These are phyloP conservation scores for Solanum virginianum DNA, from an alignment of 257 asterid genomes.

Conservation along the genomic window DNA sequence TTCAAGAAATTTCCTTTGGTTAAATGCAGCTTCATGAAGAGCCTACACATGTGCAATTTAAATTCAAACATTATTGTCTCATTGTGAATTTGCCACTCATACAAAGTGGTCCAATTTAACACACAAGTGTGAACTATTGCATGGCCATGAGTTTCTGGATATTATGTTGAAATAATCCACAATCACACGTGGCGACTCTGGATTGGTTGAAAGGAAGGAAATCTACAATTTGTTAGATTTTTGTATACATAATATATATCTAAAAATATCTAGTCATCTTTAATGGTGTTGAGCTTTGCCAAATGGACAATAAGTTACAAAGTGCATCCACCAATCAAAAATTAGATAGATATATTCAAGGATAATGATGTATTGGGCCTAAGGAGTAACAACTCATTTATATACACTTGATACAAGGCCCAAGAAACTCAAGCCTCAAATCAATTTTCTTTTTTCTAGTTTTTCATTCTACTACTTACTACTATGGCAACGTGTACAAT, in stretches of 20 bases:
- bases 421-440: not conserved
- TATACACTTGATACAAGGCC: not conserved
- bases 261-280: not conserved
- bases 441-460: not conserved
- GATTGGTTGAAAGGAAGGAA: not conserved
- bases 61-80: not conserved
- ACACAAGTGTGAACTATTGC: not conserved
- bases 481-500: conserved; percentile 33
- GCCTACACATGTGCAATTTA: not conserved
- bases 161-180: not conserved
- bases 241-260: not conserved
- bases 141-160: not conserved
- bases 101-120: not conserved
- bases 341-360: not conserved
- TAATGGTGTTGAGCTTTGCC: not conserved
- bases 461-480: not conserved
- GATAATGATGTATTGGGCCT: not conserved
- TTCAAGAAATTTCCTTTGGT: not conserved
- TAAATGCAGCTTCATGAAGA: not conserved
- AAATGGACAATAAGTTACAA: not conserved
- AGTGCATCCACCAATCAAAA: not conserved
- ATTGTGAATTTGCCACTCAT: not conserved
- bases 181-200: not conserved
- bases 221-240: not conserved
- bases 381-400: not conserved